Evolutionary conservation across 306 rosid species (phyloP), one percentile per base, ranked within the genome.

Genomic region (Vigna reflexopilosa): DNA sequence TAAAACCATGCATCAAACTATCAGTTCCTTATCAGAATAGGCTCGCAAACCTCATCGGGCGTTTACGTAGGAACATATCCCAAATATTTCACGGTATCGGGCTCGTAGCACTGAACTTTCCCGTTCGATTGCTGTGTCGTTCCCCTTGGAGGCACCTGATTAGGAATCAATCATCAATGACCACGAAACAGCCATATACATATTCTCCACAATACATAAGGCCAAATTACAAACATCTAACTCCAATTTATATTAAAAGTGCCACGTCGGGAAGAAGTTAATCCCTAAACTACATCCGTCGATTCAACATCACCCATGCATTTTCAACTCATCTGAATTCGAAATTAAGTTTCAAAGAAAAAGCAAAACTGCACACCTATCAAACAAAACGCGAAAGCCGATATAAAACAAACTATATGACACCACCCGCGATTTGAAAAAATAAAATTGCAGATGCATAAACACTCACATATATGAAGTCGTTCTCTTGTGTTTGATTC

Each of bases 21-120:
- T 63, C 20, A 52, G 36, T 70, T 61, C 11, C 48, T 75, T 1
- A 52, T 52, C 78, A 69, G 49, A 47, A 83, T 70, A 81, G 72
- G 47, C 72, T 52, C 65, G 80, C 93, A 44, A 62, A 95, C 97
- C 99, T 90, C 98, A 11, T 68, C 87, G 2, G 86, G 85, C 2
- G 96, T 79, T 83, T 91, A 82, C 20, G 98, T 94, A 28, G 99
- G 86, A 78, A 73, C 80, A 77, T 9, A 90, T 71, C 99, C 99
- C 85, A 95, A 80, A 86, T 95, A 95, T 67, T 95, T 95, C 99
- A 93, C 93, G 19, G 96, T 93, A 30, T 97, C 98, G 47, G 98
- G 99, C 73, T 95, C 99, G 51, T 93, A 95, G 84, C 99, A 95
- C 78, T 84, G 91, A 63, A 95, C 96, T 86, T 85, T 91, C 71